These are phyloP conservation scores for Chloranthus sessilifolius DNA, from an alignment of 164 flowering plant species.

Conservation along the genomic window DNA sequence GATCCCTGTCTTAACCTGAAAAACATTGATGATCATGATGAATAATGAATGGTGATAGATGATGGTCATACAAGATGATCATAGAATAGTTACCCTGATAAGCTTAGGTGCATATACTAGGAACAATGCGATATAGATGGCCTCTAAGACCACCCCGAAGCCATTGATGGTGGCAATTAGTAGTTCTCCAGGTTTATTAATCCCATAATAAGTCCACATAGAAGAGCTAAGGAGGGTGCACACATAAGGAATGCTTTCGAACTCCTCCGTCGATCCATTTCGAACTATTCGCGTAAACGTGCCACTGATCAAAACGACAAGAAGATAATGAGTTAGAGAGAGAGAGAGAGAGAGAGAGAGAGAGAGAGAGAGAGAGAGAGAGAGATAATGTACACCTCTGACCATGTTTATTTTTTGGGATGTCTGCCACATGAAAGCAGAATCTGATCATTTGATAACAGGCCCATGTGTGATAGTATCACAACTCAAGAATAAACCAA, in stretches of 20 bases:
- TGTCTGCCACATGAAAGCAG: no score
- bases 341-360: no score
- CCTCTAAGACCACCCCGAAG: slow-evolving; percentile 45
- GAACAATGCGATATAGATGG: slow-evolving; percentile 52
- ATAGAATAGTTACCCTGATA: slow-evolving; percentile 31
- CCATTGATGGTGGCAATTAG: slow-evolving; percentile 61
- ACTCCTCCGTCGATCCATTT: slow-evolving; percentile 61
- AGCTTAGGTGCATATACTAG: slow-evolving; percentile 54
- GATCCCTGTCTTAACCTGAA: slow-evolving; percentile 36
- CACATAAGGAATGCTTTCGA: slow-evolving; percentile 57
- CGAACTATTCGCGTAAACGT: slow-evolving; percentile 53
- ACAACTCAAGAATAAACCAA: no score
- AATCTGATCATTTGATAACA: no score
- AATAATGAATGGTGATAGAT: no score
- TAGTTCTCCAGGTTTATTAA: slow-evolving; percentile 62
- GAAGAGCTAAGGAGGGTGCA: slow-evolving; percentile 55
- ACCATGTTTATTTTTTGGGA: no score
- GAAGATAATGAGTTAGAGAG: no score
- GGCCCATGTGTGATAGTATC: no score
- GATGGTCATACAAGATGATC: no score
- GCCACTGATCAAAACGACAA: no score
- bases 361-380: no score
- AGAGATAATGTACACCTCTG: no score
- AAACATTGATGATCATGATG: neutral
- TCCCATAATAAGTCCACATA: slow-evolving; percentile 72